Conservation (phyloP, 2,329 filamentous ascomycete species). For the Ilyonectria robusta region DNA sequence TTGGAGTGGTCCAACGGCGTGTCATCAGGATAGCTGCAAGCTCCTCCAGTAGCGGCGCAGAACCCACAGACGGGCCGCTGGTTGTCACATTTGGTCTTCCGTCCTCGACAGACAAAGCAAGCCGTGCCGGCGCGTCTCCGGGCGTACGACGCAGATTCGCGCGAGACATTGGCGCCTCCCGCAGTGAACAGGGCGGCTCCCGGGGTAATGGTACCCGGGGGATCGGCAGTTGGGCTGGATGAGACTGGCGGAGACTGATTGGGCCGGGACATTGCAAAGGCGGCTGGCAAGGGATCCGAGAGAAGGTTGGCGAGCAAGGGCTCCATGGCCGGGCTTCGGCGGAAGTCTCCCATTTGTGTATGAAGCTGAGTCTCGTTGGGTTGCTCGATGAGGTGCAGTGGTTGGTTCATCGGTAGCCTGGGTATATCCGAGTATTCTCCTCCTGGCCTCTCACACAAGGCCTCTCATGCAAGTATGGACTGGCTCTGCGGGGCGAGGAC, state of each 20-base stretch:
- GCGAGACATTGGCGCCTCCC: slow-evolving; percentile 7
- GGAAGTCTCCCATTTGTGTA: slow-evolving; percentile 26
- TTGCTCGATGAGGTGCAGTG: background rate
- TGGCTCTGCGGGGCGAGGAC: slow-evolving; percentile 15
- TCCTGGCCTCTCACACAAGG: too few species aligned
- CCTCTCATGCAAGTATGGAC: slow-evolving; percentile 15
- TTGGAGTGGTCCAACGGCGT: slow-evolving; percentile 33
- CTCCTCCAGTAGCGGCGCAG: slow-evolving; percentile 34
- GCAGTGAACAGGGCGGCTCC: background rate
- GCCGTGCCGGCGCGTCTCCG: slow-evolving; percentile 30
- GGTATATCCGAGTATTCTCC: background rate
- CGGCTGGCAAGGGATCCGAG: slow-evolving; percentile 25
- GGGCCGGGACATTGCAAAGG: slow-evolving; percentile 9
- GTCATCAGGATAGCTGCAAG: slow-evolving; percentile 40
- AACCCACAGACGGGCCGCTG: slow-evolving; percentile 39
- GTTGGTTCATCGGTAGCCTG: background rate
- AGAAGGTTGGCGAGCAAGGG: slow-evolving; percentile 34
- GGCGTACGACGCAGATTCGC: slow-evolving; percentile 25
- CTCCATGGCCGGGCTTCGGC: slow-evolving; percentile 26
- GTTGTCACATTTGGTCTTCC: slow-evolving; percentile 43
- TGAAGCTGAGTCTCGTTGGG: background rate
- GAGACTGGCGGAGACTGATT: background rate
- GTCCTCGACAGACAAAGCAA: slow-evolving; percentile 30
- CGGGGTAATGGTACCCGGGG: background rate
- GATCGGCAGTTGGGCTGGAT: background rate